Evolutionary conservation across 805 yeast genomes (phyloP).

Genomic region (Nakazawaea wyomingensis): DNA sequence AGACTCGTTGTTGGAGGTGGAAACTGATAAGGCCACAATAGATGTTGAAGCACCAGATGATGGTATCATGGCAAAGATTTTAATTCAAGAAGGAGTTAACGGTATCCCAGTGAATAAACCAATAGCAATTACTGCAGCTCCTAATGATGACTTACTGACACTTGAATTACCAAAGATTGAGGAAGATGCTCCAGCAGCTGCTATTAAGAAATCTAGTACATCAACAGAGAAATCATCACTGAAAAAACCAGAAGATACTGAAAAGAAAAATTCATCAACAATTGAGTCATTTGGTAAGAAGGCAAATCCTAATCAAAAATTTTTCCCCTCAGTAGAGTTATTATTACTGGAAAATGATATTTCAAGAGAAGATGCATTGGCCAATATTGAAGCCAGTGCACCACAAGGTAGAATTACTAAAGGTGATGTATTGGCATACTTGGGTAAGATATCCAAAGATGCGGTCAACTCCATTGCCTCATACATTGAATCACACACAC

Average conservation of each 20-base stretch:
- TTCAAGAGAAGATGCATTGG: conserved; percentile 63
- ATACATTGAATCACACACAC: conserved; percentile 50
- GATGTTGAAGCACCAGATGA: conserved; percentile 90
- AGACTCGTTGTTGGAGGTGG: conserved; percentile 77
- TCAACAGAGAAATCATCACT: conserved; percentile 16
- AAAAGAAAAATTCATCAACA: neutral
- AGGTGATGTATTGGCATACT: conserved; percentile 84
- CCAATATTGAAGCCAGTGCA: conserved; percentile 77
- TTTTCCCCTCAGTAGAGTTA: conserved; percentile 75
- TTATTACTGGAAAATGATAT: conserved; percentile 59
- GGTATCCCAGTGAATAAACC: conserved; percentile 83
- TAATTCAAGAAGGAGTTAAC: conserved; percentile 65
- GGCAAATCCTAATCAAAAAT: conserved; percentile 63
- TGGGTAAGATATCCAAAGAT: conserved; percentile 65
- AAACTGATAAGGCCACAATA: conserved; percentile 79
- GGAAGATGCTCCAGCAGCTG: conserved; percentile 19
- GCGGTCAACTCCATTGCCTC: conserved; percentile 49
- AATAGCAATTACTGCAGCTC: conserved; percentile 86
- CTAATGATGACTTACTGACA: conserved; percentile 70
- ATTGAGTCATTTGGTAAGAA: conserved; percentile 21
- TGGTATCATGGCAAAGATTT: conserved; percentile 78
- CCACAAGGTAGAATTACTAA: conserved; percentile 82
- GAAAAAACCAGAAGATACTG: conserved; percentile 10
- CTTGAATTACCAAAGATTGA: conserved; percentile 53
- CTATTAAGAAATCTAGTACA: conserved; percentile 18